Percentiles rank a stretch among this genome's conserved stretches.
These are phyloP conservation scores for Patellifolia procumbens DNA, from an alignment of 179 eudicot genomes.

Conservation along the genomic window DNA sequence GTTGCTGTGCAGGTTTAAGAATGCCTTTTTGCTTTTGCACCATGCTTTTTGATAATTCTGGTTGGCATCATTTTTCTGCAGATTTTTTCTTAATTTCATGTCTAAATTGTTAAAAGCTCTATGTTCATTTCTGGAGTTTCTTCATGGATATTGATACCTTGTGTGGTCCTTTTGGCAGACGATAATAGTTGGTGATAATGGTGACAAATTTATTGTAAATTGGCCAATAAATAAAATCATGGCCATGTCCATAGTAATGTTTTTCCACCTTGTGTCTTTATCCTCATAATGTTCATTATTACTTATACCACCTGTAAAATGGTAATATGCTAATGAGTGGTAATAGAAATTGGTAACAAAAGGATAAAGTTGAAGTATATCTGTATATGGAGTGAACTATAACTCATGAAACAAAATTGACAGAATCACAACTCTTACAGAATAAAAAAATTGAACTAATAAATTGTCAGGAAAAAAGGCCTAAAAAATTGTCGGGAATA, in stretches of 20 bases:
- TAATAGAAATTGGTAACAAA: not conserved
- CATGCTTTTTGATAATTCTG: not conserved
- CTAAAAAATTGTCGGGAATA: no score
- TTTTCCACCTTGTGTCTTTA: not conserved
- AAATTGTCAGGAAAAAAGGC: no score
- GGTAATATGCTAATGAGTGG: not conserved
- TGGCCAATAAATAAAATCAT: no score
- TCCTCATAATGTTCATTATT: not conserved
- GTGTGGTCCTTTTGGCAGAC: not conserved
- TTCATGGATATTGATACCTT: not conserved
- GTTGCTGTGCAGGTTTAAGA: not conserved
- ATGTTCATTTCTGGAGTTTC: not conserved
- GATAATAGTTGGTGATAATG: no score
- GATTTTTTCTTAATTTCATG: not conserved
- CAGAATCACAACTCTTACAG: no score
- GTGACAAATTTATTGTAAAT: no score
- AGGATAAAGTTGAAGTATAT: no score
- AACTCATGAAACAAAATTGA: no score
- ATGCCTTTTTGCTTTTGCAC: not conserved
- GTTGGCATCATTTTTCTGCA: conserved; percentile 5
- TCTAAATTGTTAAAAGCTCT: not conserved
- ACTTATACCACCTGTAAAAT: not conserved
- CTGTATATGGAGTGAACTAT: no score
- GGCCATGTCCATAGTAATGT: not conserved
- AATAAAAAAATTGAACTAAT: no score